A percentile compares a stretch with the other conserved stretches of the same genome.
These are phyloP conservation scores for Microstegium vimineum DNA, from an alignment of 176 grass and related monocot genomes.

Conservation along the genomic window DNA sequence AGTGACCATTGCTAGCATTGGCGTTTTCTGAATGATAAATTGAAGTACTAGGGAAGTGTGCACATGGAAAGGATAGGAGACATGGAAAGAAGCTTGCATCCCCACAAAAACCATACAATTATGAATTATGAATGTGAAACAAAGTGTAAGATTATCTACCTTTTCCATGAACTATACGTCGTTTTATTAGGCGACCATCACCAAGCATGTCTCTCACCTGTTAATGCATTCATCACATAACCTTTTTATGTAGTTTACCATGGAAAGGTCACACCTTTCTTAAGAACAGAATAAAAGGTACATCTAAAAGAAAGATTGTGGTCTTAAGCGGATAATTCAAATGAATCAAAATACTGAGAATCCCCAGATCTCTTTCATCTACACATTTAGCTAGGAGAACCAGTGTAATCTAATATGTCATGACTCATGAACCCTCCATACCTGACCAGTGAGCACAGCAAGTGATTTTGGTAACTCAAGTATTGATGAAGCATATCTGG, in stretches of 20 bases:
- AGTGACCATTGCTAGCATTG: not conserved
- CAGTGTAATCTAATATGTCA: not conserved
- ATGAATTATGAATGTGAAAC: constrained; percentile 26
- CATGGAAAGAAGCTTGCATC: not conserved
- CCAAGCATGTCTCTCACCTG: constrained; percentile 99
- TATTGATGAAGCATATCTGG: not conserved
- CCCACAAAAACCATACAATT: not conserved
- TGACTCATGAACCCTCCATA: not conserved
- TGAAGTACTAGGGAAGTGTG: not conserved
- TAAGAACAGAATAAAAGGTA: not conserved
- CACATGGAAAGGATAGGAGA: not conserved
- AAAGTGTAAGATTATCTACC: constrained; percentile 41
- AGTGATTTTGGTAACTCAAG: constrained; percentile 4
- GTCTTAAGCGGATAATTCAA: not conserved
- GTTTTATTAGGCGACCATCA: constrained; percentile 96
- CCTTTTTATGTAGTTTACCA: constrained; percentile 8
- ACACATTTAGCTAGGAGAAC: not conserved
- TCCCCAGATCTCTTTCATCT: not conserved
- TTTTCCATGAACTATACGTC: constrained; percentile 83
- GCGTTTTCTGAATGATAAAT: constrained; percentile 1
- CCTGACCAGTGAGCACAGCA: not conserved
- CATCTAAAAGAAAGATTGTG: not conserved
- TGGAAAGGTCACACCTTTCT: not conserved
- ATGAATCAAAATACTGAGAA: not conserved
- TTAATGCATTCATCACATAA: constrained; percentile 30